Evolutionary conservation across 768 basidiomycete species (phyloP).

Genomic region (Pilatotrama ljubarskyi): DNA sequence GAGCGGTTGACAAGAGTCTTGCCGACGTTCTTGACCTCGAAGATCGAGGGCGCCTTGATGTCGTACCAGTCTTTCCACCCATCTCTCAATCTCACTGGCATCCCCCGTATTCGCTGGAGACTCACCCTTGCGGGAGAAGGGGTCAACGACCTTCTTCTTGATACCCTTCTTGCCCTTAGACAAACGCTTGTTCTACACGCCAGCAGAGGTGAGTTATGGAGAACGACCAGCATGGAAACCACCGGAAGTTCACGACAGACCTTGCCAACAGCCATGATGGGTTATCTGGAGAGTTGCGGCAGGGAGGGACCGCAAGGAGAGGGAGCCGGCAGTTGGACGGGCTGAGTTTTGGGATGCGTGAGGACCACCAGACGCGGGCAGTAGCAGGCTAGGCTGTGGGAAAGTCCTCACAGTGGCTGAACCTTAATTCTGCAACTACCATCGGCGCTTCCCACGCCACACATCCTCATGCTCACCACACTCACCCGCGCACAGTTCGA

Average conservation of each 20-base stretch:
- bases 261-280: constrained; percentile 88
- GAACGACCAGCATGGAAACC: not conserved
- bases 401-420: constrained; percentile 47
- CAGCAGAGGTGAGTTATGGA: constrained; percentile 2
- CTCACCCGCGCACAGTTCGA: constrained; percentile 65
- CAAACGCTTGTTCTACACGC: constrained; percentile 87
- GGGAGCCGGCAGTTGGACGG: constrained; percentile 49
- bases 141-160: constrained; percentile 99
- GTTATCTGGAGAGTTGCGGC: constrained; percentile 37
- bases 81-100: not conserved
- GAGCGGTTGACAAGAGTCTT: constrained; percentile 99
- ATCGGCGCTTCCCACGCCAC: constrained; percentile 46
- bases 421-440: constrained; percentile 58
- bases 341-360: constrained; percentile 44
- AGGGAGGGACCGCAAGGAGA: constrained; percentile 40
- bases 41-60: constrained; percentile 97
- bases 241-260: constrained; percentile 40
- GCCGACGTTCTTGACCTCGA: constrained; percentile 94
- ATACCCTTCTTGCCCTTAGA: constrained; percentile 99
- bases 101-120: not conserved
- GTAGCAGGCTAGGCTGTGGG: constrained; percentile 20
- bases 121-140: constrained; percentile 97
- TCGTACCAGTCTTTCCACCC: constrained; percentile 88
- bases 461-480: constrained; percentile 37
- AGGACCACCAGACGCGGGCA: constrained; percentile 17